These are phyloP conservation scores for Solanum hybrid DNA, from an alignment of 305 asterid species.

Conservation along the genomic window DNA sequence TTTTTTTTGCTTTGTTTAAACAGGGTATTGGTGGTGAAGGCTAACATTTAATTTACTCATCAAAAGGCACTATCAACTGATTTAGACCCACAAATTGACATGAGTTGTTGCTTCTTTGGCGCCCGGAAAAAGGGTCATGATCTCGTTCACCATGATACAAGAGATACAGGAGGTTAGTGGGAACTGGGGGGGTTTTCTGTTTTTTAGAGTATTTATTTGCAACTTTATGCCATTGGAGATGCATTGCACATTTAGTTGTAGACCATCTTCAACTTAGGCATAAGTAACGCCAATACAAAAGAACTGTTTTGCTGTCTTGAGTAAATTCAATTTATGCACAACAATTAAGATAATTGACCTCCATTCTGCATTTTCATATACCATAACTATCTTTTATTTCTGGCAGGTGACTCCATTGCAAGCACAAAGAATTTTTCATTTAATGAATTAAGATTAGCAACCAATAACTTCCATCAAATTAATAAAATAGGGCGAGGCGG, in stretches of 20 bases:
- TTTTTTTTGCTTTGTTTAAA: background rate
- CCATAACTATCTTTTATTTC: slow-evolving; percentile 10
- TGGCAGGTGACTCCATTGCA: slow-evolving; percentile 36
- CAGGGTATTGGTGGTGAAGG: background rate
- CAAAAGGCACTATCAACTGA: background rate
- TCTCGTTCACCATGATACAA: slow-evolving; percentile 17
- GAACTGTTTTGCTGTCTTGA: background rate
- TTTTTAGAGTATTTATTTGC: background rate
- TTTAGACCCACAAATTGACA: slow-evolving; percentile 24
- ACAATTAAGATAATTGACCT: background rate
- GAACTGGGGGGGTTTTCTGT: background rate
- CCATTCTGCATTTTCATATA: slow-evolving; percentile 9
- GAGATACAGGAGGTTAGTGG: slow-evolving; percentile 49
- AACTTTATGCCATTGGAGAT: background rate
- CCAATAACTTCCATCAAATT: slow-evolving; percentile 52
- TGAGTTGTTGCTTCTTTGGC: slow-evolving; percentile 75
- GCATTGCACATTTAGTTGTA: background rate
- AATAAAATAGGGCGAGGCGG: slow-evolving; percentile 90
- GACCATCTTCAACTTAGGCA: background rate
- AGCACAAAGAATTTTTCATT: slow-evolving; percentile 52
- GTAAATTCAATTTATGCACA: background rate
- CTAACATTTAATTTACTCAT: background rate
- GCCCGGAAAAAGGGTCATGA: slow-evolving; percentile 22
- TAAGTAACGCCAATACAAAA: background rate
- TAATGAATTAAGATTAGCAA: slow-evolving; percentile 54